Conservation (phyloP, 495 filamentous ascomycete species). For the Pseudevernia furfuracea region DNA sequence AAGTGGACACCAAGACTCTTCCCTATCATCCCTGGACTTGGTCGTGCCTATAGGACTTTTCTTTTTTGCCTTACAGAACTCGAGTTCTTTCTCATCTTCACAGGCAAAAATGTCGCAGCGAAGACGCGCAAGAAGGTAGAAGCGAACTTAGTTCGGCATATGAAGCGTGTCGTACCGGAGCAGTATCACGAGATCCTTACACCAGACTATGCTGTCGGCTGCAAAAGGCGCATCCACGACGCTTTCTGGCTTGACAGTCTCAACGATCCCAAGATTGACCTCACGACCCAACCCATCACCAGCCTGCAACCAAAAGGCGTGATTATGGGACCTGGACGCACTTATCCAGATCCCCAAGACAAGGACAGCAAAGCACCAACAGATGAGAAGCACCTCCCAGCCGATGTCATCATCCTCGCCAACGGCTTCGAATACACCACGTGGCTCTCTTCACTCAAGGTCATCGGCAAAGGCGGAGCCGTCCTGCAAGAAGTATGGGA, state of each 20-base stretch:
- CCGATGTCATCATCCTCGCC: slow-evolving; percentile 53
- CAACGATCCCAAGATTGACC: slow-evolving; percentile 45
- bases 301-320: slow-evolving; percentile 43
- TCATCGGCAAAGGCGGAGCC: slow-evolving; percentile 40
- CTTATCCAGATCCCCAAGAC: slow-evolving; percentile 37
- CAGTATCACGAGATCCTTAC: slow-evolving; percentile 59
- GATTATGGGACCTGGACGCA: slow-evolving; percentile 44
- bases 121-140: slow-evolving; percentile 34
- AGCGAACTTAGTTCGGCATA: slow-evolving; percentile 36
- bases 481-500: slow-evolving; percentile 48
- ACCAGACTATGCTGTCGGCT: slow-evolving; percentile 54
- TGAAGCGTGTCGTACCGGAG: slow-evolving; percentile 44
- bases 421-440: slow-evolving; percentile 48
- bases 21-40: slow-evolving; percentile 41
- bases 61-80: slow-evolving; percentile 36
- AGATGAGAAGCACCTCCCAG: slow-evolving; percentile 41
- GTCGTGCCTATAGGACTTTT: slow-evolving; percentile 27
- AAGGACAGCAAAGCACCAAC: slow-evolving; percentile 26
- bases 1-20: slow-evolving; percentile 37
- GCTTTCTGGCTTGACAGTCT: slow-evolving; percentile 48
- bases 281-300: slow-evolving; percentile 49
- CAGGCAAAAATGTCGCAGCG: slow-evolving; percentile 19
- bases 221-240: slow-evolving; percentile 55
- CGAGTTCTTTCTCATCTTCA: slow-evolving; percentile 34
- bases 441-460: slow-evolving; percentile 37